Base-by-base conservation (phyloP, 1,139 yeast genomes). In the Hyphopichia wangnamkhiaoensis region DNA sequence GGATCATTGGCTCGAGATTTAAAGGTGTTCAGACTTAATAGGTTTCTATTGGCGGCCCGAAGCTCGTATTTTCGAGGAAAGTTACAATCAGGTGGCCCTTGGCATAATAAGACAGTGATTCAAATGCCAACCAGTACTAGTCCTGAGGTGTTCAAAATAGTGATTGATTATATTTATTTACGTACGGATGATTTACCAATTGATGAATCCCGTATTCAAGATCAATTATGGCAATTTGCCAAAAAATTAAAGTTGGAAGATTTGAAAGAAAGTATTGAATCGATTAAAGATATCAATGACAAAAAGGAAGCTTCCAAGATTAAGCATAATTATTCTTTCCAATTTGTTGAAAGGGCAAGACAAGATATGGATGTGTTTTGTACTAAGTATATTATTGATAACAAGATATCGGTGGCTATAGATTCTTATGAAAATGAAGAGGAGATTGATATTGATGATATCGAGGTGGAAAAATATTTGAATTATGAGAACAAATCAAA, bases 151-250 rank as follows among this genome's bases (percentile, higher is more conserved):
- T 67, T 79, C 44, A 55, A 59, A 23, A 54, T 65, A 14, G 56
- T 81, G 3, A 53, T 81, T 2, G 75, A 79, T 37, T 79, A 76
- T 47, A 48, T 82, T 2, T 84, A 84, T 51, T 59, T 83, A 34
- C 53, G 63, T 40, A 59, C 71, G 0, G 71, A 66, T 39, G 43
- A 37, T 29, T 49, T 59, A 27, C 58, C 57, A 4, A 39, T 59
- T 8, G 63, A 55, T 16, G 45, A 45, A 16, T 61, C 29, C 50
- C 68, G 33, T 58, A 66, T 45, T 3, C 49, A 42, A 57, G 58
- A 35, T 50, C 42, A 56, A 4, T 47, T 80, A 23, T 44, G 54
- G 3, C 42, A 52, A 9, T 54, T 68, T 34, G 74, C 82, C 0
- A 48, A 48, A 10, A 49, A 56, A 30, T 57, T 75, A 15, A 54